Percentiles rank a stretch among this genome's conserved stretches.
Evolutionary conservation across 495 filamentous ascomycete genomes (phyloP).

Genomic region (Chaetomium cochliodes): DNA sequence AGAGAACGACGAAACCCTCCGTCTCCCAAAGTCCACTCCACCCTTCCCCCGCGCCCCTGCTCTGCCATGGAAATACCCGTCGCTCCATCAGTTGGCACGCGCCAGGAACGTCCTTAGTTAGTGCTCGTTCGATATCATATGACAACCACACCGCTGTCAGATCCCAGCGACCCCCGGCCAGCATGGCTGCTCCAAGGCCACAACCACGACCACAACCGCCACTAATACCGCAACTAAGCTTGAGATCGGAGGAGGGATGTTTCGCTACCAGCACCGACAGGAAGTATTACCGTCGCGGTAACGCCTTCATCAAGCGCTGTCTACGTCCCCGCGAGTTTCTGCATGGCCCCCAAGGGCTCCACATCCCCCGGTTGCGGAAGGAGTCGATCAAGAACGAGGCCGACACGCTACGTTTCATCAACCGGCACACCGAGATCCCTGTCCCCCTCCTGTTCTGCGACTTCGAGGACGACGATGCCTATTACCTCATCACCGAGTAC

Average conservation of each 20-base stretch:
- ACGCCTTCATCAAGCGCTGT: constrained; percentile 21
- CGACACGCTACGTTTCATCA: constrained; percentile 16
- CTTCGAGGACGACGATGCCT: constrained; percentile 23
- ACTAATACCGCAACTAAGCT: not conserved
- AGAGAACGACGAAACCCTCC: not conserved
- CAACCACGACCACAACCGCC: constrained; percentile 4
- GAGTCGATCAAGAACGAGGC: constrained; percentile 19
- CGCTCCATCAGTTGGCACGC: not conserved
- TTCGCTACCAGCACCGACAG: constrained; percentile 11
- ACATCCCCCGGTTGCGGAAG: constrained; percentile 8
- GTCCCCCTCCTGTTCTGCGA: constrained; percentile 14
- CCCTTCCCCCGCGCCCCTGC: constrained; percentile 2
- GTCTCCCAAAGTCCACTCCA: not conserved
- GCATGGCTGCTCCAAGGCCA: constrained; percentile 9
- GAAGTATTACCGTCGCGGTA: constrained; percentile 17
- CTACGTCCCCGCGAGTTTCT: constrained; percentile 14
- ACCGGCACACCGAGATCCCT: constrained; percentile 16
- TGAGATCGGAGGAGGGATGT: constrained; percentile 17
- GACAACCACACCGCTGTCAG: not conserved
- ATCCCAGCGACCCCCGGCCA: not conserved
- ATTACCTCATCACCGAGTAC: constrained; percentile 20
- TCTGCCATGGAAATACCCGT: not conserved
- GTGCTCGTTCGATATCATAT: not conserved
- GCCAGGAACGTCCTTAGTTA: not conserved
- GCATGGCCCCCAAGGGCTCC: constrained; percentile 2